Conservation (phyloP, 1,284 basidiomycete species). For the Blastosporella zonata region DNA sequence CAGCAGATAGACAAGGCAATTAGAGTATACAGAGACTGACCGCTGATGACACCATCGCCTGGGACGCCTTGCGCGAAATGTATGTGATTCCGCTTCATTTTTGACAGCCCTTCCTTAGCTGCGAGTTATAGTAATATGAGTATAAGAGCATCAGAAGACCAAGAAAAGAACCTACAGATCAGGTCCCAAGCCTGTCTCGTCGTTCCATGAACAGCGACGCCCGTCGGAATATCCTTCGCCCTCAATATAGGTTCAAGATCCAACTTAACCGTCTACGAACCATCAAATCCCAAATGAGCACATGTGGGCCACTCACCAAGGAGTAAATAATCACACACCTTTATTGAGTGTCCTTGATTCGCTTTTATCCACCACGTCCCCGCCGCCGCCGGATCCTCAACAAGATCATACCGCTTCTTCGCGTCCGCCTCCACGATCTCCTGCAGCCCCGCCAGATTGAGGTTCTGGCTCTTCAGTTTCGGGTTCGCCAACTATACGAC, state of each 20-base stretch:
- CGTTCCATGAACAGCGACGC: constrained; percentile 79
- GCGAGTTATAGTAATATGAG: constrained; percentile 30
- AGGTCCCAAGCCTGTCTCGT: constrained; percentile 61
- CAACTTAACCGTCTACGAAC: constrained; percentile 56
- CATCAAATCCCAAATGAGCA: not conserved
- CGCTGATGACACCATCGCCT: constrained; percentile 67
- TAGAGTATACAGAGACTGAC: constrained; percentile 36
- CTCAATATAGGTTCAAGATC: constrained; percentile 64
- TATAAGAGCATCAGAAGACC: not conserved
- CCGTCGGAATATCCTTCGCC: constrained; percentile 57
- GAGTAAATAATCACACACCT: constrained; percentile 40
- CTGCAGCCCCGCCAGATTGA: constrained; percentile 60
- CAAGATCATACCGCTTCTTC: constrained; percentile 77
- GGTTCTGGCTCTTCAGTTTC: constrained; percentile 32
- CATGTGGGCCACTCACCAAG: not conserved
- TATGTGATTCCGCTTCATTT: constrained; percentile 85
- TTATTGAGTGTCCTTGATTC: constrained; percentile 90
- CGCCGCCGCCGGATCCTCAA: constrained; percentile 41
- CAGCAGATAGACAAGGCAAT: not conserved
- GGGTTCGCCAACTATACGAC: constrained; percentile 34
- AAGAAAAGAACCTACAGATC: constrained; percentile 54
- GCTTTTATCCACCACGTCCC: constrained; percentile 82
- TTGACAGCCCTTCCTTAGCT: constrained; percentile 73
- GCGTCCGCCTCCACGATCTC: constrained; percentile 72
- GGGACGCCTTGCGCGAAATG: constrained; percentile 79